Evolutionary conservation across 192 early-diverging fungal species (phyloP), one percentile per base, ranked within the genome.

Genomic region (Rhizophlyctis rosea): DNA sequence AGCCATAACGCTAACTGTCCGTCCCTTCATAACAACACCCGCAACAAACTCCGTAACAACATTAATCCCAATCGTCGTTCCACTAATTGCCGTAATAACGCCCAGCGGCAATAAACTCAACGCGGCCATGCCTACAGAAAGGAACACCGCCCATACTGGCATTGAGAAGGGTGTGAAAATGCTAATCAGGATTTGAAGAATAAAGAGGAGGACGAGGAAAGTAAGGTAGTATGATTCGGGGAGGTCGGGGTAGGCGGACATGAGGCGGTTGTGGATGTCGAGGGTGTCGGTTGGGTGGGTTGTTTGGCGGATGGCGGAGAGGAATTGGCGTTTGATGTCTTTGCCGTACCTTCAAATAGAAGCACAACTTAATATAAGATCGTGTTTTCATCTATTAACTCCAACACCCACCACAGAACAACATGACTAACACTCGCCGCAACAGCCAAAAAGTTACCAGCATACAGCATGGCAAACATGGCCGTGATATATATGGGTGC

Each of bases 11-110:
- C 85, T 87, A 34, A 93, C 87, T 14, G 90, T 82, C 54, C 93
- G 74, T 25, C 91, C 93, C 4, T 90, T 90, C 39, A 87, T 69
- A 3, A 89, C 77, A 56, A 88, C 88, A 58, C 93, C 93, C 50
- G 86, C 87, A 56, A 93, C 81, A 58, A 92, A 87, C 77, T 96
- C 90, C 44, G 88, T 89, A 27, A 94, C 78, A 36, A 96, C 85
- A 74, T 95, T 93, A 29, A 92, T 75, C 30, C 86, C 86, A 18
- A 91, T 81, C 51, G 82, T 77, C 59, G 81, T 77, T 64, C 93
- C 93, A 21, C 90, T 86, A 21, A 94, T 80, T 4, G 80, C 87
- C 27, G 87, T 88, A 60, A 96, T 85, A 28, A 93, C 87, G 64
- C 91, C 94, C 29, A 96, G 83, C 3, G 74, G 74, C 2, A 76